phyloP scores from a whole-genome alignment of 2,329 filamentous ascomycete species.

The Talaromyces sp. region DNA sequence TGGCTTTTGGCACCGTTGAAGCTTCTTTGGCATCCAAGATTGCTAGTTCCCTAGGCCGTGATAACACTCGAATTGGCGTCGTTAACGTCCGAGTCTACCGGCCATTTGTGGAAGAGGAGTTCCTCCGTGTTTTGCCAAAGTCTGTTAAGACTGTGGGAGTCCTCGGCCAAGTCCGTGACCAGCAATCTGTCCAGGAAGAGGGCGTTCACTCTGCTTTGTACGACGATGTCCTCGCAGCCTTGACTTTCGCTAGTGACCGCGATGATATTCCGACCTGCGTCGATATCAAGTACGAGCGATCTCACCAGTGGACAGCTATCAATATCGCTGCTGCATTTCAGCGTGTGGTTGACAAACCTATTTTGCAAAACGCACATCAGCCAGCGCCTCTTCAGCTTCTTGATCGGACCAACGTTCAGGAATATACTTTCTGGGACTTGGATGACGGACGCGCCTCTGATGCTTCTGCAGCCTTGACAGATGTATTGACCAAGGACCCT shows the following conservation, averaged over 20 bases:
- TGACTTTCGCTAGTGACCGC: slow-evolving; percentile 70
- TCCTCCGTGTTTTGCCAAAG: slow-evolving; percentile 72
- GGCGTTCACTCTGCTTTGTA: slow-evolving; percentile 80
- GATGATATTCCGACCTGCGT: slow-evolving; percentile 58
- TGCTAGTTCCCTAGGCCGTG: slow-evolving; percentile 62
- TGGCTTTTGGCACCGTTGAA: slow-evolving; percentile 90
- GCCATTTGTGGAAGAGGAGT: slow-evolving; percentile 91
- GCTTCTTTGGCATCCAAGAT: slow-evolving; percentile 80
- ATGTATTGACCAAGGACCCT: slow-evolving; percentile 56
- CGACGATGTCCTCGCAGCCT: slow-evolving; percentile 79
- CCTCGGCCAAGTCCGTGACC: slow-evolving; percentile 77
- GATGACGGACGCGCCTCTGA: slow-evolving; percentile 65
- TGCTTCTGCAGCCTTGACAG: slow-evolving; percentile 58
- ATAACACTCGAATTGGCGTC: slow-evolving; percentile 74
- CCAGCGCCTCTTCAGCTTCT: slow-evolving; percentile 47
- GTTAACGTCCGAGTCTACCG: slow-evolving; percentile 91
- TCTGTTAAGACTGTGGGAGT: slow-evolving; percentile 73
- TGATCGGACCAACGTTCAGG: slow-evolving; percentile 55
- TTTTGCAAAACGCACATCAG: slow-evolving; percentile 29
- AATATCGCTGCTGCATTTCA: slow-evolving; percentile 41
- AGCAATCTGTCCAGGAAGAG: slow-evolving; percentile 65
- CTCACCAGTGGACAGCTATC: slow-evolving; percentile 56
- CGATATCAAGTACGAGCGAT: slow-evolving; percentile 86
- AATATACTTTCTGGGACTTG: slow-evolving; percentile 92
- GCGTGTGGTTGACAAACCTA: slow-evolving; percentile 36